Conservation (phyloP, 169 alveolate genomes). For the Babesia ovata region DNA sequence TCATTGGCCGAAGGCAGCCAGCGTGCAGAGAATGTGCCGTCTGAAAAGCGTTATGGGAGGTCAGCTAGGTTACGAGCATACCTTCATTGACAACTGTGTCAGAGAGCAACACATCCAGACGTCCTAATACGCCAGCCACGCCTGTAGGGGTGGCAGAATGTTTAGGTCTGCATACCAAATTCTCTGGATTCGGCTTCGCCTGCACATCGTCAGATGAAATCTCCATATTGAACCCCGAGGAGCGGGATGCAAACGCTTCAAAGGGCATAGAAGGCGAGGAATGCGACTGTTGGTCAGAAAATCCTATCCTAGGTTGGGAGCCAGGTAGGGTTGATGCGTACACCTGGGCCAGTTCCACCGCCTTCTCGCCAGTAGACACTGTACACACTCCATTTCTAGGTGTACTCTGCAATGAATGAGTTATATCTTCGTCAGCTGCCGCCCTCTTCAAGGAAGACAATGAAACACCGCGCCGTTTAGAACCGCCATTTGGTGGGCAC, state of each 20-base stretch:
- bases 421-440: neutral
- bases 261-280: no score
- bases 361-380: no score
- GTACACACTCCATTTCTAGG: neutral
- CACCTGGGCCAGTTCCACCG: no score
- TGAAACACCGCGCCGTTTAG: neutral
- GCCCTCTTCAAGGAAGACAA: neutral
- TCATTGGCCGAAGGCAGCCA: conserved; percentile 73
- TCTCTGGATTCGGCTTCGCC: no score
- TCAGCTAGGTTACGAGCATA: neutral
- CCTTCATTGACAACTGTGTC: conserved; percentile 29
- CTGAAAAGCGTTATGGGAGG: conserved; percentile 20
- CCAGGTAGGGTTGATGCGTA: no score
- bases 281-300: no score
- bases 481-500: neutral
- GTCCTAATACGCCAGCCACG: neutral
- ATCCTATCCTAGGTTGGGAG: no score
- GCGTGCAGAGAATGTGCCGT: conserved; percentile 62
- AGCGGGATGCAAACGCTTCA: no score
- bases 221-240: no score
- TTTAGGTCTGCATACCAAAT: no score
- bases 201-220: no score
- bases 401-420: neutral
- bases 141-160: neutral
- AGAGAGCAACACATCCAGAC: conserved; percentile 4